A percentile compares a stretch with the other conserved stretches of the same genome.
Evolutionary conservation across 768 basidiomycete species (phyloP).

Genomic region (Holtermanniella nyarrowii): DNA sequence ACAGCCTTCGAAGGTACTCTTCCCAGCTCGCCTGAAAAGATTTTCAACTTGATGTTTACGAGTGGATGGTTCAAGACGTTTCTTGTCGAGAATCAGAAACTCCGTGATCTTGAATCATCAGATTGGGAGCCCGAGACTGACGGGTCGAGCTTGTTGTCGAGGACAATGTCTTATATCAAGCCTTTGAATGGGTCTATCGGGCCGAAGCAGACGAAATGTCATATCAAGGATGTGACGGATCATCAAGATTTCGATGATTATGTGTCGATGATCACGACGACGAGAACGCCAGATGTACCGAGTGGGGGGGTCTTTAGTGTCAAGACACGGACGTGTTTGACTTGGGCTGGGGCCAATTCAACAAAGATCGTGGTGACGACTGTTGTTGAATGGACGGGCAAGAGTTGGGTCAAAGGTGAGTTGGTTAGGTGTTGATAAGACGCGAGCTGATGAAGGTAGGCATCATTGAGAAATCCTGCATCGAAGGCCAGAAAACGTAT

Average conservation of each 20-base stretch:
- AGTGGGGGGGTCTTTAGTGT: constrained; percentile 86
- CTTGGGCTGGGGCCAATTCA: constrained; percentile 73
- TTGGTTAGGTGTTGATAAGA: background rate
- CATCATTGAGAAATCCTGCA: constrained; percentile 80
- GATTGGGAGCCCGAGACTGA: constrained; percentile 74
- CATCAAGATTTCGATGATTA: constrained; percentile 75
- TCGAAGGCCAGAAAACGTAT: constrained; percentile 84
- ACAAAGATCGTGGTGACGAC: constrained; percentile 77
- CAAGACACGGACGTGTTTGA: constrained; percentile 88
- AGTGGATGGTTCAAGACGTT: constrained; percentile 94
- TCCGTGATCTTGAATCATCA: constrained; percentile 82
- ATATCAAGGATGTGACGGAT: constrained; percentile 75
- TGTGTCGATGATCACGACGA: constrained; percentile 74
- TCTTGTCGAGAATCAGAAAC: constrained; percentile 75
- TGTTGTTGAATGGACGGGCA: constrained; percentile 88
- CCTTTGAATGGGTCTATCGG: constrained; percentile 78
- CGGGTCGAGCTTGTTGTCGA: constrained; percentile 56
- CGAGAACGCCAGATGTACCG: constrained; percentile 86
- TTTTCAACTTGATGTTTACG: constrained; percentile 90
- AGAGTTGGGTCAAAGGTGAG: constrained; percentile 90
- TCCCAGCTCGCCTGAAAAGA: constrained; percentile 86
- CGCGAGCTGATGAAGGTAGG: constrained; percentile 50
- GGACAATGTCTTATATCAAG: constrained; percentile 95
- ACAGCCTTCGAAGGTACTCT: constrained; percentile 65
- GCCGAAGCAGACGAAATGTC: constrained; percentile 90